Evolutionary conservation across 352 stramenopile genomes (phyloP).

Genomic region (Phytophthora podocarpi): DNA sequence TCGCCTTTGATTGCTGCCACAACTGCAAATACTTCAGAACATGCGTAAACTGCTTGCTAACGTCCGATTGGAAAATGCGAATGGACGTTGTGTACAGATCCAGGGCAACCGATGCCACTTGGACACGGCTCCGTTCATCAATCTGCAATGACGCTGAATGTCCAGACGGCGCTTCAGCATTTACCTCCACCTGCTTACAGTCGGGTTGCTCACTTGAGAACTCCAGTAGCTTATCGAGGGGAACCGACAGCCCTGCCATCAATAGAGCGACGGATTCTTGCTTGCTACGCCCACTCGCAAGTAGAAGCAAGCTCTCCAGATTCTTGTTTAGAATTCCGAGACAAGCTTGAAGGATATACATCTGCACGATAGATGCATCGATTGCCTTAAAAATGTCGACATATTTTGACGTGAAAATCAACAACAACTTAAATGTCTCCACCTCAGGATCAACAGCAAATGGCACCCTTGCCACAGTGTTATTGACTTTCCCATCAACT

Average conservation of each 20-base stretch:
- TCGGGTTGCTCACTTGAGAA: constrained; percentile 17
- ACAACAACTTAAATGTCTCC: constrained; percentile 39
- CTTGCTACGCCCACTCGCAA: constrained; percentile 10
- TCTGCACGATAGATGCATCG: constrained; percentile 15
- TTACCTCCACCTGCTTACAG: neutral
- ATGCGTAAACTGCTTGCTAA: constrained; percentile 48
- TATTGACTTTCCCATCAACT: neutral
- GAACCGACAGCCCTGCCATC: constrained; percentile 22
- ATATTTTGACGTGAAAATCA: constrained; percentile 41
- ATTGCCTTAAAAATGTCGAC: constrained; percentile 35
- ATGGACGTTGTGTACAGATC: constrained; percentile 62
- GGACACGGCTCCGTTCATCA: constrained; percentile 19
- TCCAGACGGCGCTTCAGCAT: neutral
- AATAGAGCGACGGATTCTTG: constrained; percentile 28
- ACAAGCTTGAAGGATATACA: constrained; percentile 47
- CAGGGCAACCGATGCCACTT: constrained; percentile 42
- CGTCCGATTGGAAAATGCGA: constrained; percentile 52
- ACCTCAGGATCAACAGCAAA: constrained; percentile 52
- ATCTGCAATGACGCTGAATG: neutral
- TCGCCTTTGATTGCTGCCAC: constrained; percentile 38
- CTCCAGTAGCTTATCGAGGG: constrained; percentile 45
- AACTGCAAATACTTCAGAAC: constrained; percentile 48
- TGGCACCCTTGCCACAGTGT: constrained; percentile 18
- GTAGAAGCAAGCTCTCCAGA: constrained; percentile 36
- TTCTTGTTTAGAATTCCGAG: constrained; percentile 53